These are phyloP conservation scores for Rhizopogon vulgaris DNA, from an alignment of 768 basidiomycete genomes.

Conservation along the genomic window DNA sequence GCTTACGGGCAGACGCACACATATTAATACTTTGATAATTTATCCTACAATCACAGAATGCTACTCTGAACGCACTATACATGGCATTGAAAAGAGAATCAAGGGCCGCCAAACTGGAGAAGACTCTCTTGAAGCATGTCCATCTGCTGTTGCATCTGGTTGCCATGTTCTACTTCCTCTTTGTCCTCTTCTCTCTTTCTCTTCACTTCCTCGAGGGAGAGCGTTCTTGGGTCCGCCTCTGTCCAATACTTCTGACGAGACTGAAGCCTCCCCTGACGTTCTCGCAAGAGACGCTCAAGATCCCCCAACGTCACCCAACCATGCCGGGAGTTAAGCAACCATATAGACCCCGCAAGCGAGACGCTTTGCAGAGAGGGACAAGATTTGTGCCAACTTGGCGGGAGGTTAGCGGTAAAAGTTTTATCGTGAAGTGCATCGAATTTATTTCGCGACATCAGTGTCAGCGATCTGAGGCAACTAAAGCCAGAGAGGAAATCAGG, in stretches of 20 bases:
- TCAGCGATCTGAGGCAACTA: conserved; percentile 13
- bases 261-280: conserved; percentile 6
- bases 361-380: conserved; percentile 20
- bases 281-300: conserved; percentile 10
- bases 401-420: conserved; percentile 6
- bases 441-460: conserved; percentile 17
- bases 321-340: conserved; percentile 10
- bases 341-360: conserved; percentile 14
- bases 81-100: too few relatives aligned
- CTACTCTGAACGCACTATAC: background rate
- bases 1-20: too few relatives aligned
- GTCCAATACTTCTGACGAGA: conserved; percentile 1
- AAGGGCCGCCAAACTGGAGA: background rate
- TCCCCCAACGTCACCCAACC: conserved; percentile 19
- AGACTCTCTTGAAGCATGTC: background rate
- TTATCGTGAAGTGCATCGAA: conserved; percentile 13
- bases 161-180: background rate
- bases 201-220: background rate
- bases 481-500: conserved; percentile 16
- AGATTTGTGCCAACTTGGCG: conserved; percentile 12
- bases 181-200: background rate
- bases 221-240: background rate
- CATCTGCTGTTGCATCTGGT: background rate
- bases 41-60: background rate
- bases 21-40: background rate